Base-by-base conservation (phyloP, 495 filamentous ascomycete species). In the Annulohypoxylon bovei region DNA sequence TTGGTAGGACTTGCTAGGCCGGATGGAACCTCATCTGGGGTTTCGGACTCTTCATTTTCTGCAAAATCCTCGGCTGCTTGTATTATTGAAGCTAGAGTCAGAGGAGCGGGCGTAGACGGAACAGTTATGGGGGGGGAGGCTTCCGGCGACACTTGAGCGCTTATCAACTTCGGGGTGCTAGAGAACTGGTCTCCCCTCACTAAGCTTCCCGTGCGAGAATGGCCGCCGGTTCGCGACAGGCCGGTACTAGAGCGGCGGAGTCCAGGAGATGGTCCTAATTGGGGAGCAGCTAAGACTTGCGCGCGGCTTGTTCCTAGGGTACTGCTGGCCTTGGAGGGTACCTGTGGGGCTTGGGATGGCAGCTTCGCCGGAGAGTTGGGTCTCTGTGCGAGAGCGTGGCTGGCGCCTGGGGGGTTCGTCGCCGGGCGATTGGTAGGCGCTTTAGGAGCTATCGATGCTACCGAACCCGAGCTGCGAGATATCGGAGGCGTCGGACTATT, bases 1-100 rank as follows among this genome's bases (percentile, higher is more conserved):
- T 83, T 87, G 5, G 83, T 83, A 3, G 87, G 87, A 68, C 86
- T 90, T 32, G 83, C 80, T 8, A 80, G 73, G 25, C 39, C 75
- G 4, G 57, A 80, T 67, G 28, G 61, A n/a, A 47, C 65, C 16
- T 72, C 73, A 0, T 80, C 78, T 23, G 75, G 74, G 7, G 61
- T 60, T 53, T 47, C 49, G 37, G 12, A 68, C 54, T n/a, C 68
- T 12, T 33, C 42, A 20, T 22, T 53, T 23, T 76, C 75, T 8
- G 73, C 68, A 47, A 84, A 77, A n/a, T 86, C 83, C 28, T 87
- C 84, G 11, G 82, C 82, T 23, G 80, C 79, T 68, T 83, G 82
- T 20, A 84, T 79, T 25, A 84, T 78, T 2, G 83, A 83, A 4
- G 83, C 81, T 52, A 83, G 75, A 3, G 71, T 74, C 32, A 76